Evolutionary conservation across 1,284 basidiomycete species (phyloP).

Genomic region (Schizopora paradoxa): DNA sequence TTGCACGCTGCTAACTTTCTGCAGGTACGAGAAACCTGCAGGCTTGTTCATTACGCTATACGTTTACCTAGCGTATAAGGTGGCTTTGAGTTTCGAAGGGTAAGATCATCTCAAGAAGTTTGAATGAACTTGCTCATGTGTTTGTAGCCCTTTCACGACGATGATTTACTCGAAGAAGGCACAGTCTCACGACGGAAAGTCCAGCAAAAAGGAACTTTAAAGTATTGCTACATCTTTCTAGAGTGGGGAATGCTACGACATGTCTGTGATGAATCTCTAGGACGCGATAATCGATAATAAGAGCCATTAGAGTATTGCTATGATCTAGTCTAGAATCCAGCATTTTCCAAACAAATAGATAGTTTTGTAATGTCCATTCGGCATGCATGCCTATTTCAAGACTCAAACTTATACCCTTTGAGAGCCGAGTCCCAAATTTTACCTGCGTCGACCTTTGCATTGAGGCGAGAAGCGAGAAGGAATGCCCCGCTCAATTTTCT

Average conservation of each 20-base stretch:
- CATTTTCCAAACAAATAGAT: constrained; percentile 1
- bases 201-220: constrained; percentile 34
- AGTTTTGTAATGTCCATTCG: neutral
- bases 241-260: neutral
- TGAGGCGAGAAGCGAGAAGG: constrained; percentile 81
- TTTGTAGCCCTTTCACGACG: constrained; percentile 67
- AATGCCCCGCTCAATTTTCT: constrained; percentile 95
- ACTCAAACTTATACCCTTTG: constrained; percentile 24
- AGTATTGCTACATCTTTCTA: constrained; percentile 1
- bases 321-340: constrained; percentile 4
- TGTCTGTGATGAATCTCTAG: too few relatives aligned
- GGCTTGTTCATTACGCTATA: constrained; percentile 72
- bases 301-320: constrained; percentile 11
- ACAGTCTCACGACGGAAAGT: constrained; percentile 21
- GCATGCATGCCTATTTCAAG: neutral
- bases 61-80: constrained; percentile 77
- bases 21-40: constrained; percentile 77
- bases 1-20: constrained; percentile 10
- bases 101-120: constrained; percentile 33
- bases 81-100: constrained; percentile 87
- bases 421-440: constrained; percentile 69
- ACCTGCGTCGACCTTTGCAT: constrained; percentile 72
- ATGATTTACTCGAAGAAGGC: constrained; percentile 72
- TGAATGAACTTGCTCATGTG: neutral
- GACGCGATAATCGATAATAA: too few relatives aligned